These are phyloP conservation scores for Salix arbutifolia DNA, from an alignment of 345 rosid species.

Conservation along the genomic window DNA sequence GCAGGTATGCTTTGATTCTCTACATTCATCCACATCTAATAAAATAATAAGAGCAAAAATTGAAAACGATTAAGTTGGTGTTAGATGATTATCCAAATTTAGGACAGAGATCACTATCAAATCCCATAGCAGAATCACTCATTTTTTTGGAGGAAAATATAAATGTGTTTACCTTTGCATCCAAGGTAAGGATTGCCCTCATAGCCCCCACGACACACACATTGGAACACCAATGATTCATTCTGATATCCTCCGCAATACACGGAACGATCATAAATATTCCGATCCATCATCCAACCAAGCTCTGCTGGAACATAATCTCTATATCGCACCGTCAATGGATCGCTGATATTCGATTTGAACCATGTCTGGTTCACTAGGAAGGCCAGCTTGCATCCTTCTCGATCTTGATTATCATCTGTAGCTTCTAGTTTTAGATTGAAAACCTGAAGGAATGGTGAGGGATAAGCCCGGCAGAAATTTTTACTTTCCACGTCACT, in stretches of 20 bases:
- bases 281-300: background rate
- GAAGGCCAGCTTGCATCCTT: background rate
- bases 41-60: too few relatives aligned
- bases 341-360: background rate
- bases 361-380: background rate
- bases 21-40: too few relatives aligned
- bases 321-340: background rate
- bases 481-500: too few relatives aligned
- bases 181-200: background rate
- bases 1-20: too few relatives aligned
- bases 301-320: background rate
- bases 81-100: too few relatives aligned
- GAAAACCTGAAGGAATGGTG: background rate
- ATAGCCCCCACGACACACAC: fast-evolving
- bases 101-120: too few relatives aligned
- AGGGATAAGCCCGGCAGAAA: background rate
- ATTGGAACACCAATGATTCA: background rate
- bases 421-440: background rate
- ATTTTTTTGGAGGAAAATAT: too few relatives aligned
- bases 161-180: background rate
- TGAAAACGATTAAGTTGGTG: too few relatives aligned
- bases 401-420: background rate
- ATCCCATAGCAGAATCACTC: too few relatives aligned
- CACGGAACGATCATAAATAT: too few relatives aligned
- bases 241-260: fast-evolving